Evolutionary conservation across 805 yeast species (phyloP), one percentile per base, ranked within the genome.

Genomic region (Candida parachauliodes): DNA sequence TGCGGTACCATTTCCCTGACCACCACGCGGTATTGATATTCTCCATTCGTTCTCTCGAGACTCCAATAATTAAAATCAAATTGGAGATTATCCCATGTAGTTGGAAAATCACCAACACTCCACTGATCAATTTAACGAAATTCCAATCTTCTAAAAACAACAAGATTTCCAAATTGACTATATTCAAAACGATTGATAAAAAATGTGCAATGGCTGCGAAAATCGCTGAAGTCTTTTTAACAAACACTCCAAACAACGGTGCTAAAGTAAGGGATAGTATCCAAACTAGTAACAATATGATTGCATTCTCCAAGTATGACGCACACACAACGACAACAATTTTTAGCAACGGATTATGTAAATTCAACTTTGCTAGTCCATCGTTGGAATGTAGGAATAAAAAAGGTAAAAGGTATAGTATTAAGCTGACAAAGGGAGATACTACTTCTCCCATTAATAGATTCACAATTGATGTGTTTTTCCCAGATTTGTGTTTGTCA

Each of bases 331-430:
- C 58, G 11, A 88, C 60, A 2, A 72, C 52, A 21, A 91, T 57
- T 40, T 97, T 70, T 9, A 83, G 45, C 0, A 84, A 52, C 0
- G 91, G 75, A 67, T 40, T 60, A 45, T n/a, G 74, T 62, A 36
- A 60, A 49, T 33, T 49, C 44, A 54, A 52, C 8, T 43, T 37
- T 16, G 23, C 22, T 1, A 88, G 95, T 21, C 96, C 96, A 23
- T 81, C 86, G 64, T 88, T 96, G 1, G 96, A 72, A 59, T 88
- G 89, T 51, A 85, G 81, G 52, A 84, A 91, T 36, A 81, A 68
- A 59, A 78, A 91, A 0, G 95, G 89, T 37, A 80, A 62, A 40
- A 83, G 74, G 34, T 49, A 47, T 11, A 48, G 39, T 8, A 41
- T 1, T 1, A 49, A 34, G 5, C 44, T 44, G 3, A 56, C 10